Conservation (phyloP, 352 stramenopile species). For the Albugo candida region DNA sequence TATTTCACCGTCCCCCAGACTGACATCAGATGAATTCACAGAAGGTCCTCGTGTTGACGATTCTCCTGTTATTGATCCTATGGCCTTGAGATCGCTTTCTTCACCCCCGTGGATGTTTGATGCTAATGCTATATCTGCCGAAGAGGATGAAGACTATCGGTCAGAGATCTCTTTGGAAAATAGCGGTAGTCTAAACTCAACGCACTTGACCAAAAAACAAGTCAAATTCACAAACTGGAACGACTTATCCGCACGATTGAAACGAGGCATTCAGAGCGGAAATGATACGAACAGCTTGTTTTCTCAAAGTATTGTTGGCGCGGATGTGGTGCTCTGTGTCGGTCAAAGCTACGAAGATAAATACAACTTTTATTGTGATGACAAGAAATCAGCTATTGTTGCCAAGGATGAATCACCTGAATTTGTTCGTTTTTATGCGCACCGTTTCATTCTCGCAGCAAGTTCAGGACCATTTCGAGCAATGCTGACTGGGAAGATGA, state of each 20-base stretch:
- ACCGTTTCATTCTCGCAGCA: constrained; percentile 67
- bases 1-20: constrained; percentile 6
- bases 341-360: not conserved
- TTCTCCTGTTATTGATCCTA: not conserved
- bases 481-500: constrained; percentile 69
- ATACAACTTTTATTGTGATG: not conserved
- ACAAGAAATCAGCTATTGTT: not conserved
- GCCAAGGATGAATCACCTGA: not conserved
- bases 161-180: constrained; percentile 57
- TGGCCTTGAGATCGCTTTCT: too few relatives aligned
- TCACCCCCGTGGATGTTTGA: constrained; percentile 25
- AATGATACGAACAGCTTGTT: constrained; percentile 13
- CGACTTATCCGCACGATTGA: constrained; percentile 35
- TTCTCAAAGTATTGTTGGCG: constrained; percentile 32
- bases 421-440: constrained; percentile 27
- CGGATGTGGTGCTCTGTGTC: constrained; percentile 57
- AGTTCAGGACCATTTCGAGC: constrained; percentile 66
- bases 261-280: constrained; percentile 19
- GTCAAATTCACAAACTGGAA: too few relatives aligned
- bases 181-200: constrained; percentile 5
- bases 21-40: constrained; percentile 7
- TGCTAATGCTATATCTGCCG: constrained; percentile 23
- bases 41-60: not conserved
- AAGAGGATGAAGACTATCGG: constrained; percentile 55
- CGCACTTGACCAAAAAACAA: too few relatives aligned